Evolutionary conservation across 805 yeast species (phyloP).

Genomic region (Pichia gijzeniarum): DNA sequence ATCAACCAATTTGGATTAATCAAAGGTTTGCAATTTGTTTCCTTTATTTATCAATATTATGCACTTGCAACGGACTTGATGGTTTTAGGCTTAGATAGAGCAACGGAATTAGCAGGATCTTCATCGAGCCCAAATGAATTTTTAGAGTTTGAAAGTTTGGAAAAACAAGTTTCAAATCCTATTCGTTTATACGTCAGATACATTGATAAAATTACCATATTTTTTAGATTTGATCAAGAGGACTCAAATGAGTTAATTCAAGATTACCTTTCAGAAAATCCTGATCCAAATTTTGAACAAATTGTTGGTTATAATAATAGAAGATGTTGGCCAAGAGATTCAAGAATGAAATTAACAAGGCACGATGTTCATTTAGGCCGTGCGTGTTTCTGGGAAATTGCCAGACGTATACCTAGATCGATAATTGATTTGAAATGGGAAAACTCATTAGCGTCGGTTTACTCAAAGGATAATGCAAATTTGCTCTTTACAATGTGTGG

Average conservation of each 20-base stretch:
- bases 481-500: constrained; percentile 89
- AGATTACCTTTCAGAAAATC: constrained; percentile 74
- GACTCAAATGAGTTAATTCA: constrained; percentile 73
- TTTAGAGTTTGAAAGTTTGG: constrained; percentile 55
- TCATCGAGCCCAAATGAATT: constrained; percentile 68
- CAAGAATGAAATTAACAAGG: constrained; percentile 84
- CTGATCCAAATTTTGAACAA: constrained; percentile 88
- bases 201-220: constrained; percentile 71
- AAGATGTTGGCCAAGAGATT: constrained; percentile 91
- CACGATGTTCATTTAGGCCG: constrained; percentile 89
- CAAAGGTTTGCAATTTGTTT: constrained; percentile 84
- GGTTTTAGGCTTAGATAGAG: constrained; percentile 80
- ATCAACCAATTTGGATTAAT: constrained; percentile 83
- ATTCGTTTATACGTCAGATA: constrained; percentile 77
- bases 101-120: constrained; percentile 80
- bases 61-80: constrained; percentile 80
- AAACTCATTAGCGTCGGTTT: constrained; percentile 77
- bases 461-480: constrained; percentile 86
- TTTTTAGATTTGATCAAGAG: constrained; percentile 66
- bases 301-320: constrained; percentile 81
- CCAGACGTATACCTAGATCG: constrained; percentile 71
- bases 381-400: constrained; percentile 87
- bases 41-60: constrained; percentile 85
- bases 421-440: constrained; percentile 73
- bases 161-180: constrained; percentile 63